phyloP scores from a whole-genome alignment of 768 basidiomycete species.

The Kwoniella mangroviensis region DNA sequence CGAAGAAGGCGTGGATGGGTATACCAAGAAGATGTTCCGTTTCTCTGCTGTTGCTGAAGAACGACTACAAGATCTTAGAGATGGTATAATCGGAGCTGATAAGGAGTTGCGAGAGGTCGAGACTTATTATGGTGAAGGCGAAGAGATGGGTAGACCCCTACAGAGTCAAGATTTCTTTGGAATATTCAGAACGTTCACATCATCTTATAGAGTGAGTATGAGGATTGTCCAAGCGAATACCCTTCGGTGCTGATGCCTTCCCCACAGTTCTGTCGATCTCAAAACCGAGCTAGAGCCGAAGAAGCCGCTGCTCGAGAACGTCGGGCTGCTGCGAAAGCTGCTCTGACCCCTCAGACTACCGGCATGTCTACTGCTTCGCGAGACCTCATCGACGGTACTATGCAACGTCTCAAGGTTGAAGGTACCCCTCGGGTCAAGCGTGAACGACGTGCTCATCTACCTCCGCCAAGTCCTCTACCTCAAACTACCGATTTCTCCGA shows the following conservation, averaged over 20 bases:
- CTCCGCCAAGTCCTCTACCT: conserved; percentile 43
- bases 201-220: conserved; percentile 68
- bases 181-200: conserved; percentile 95
- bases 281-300: conserved; percentile 76
- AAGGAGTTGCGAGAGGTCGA: conserved; percentile 81
- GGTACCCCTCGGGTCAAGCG: conserved; percentile 56
- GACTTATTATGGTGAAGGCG: conserved; percentile 91
- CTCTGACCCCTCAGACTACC: conserved; percentile 54
- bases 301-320: conserved; percentile 71
- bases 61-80: conserved; percentile 79
- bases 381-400: conserved; percentile 52
- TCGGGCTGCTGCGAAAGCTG: conserved; percentile 64
- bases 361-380: conserved; percentile 38
- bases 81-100: conserved; percentile 85
- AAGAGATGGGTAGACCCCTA: conserved; percentile 58
- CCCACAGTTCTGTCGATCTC: conserved; percentile 78
- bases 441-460: conserved; percentile 45
- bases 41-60: conserved; percentile 77
- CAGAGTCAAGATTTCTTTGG: conserved; percentile 86
- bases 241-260: conserved; percentile 5
- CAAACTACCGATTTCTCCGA: conserved; percentile 42
- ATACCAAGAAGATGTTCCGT: conserved; percentile 88
- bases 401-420: conserved; percentile 53
- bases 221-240: not conserved
- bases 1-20: conserved; percentile 75